Base-by-base conservation (phyloP, 805 yeast genomes). In the Scheffersomyces coipomensis region DNA sequence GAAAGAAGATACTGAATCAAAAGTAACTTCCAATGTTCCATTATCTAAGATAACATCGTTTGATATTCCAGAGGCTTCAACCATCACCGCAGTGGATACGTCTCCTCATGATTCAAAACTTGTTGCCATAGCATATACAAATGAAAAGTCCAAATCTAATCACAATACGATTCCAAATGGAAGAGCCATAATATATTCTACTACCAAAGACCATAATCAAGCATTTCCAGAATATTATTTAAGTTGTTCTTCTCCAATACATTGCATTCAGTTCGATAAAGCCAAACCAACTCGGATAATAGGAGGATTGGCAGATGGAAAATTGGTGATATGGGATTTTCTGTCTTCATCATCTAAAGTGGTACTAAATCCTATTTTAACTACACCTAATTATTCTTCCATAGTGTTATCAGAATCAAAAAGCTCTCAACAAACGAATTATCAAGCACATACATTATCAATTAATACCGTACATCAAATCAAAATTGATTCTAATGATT, bases 251-350 rank as follows among this genome's bases (percentile, higher is more conserved):
- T 60, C 80, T 1, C 52, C 60, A 12, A 62, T 79, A 5, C 43
- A 64, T 1, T 42, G 49, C 5, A 63, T 73, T 8, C 64, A 62
- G 39, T 76, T 78, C 42, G 71, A 75, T 22, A 51, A 51, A 9
- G 44, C 54, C 12, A 58, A 64, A 17, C 54, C 73, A 1, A 60
- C 64, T 35, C 62, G 68, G 36, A 56, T 80, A 1, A 52, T 75
- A 19, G 82, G 72, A 0, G 79, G 83, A 0, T 64, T 78, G 4
- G 50, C 51, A 13, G 73, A 73, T 47, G 85, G 85, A 0, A 66
- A 66, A 35, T 33, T 79, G 1, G 71, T 68, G n/a, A 55, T 75
- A 7, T 79, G 82, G 81, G 76, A 77, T 46, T 44, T 72, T 18
- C 18, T 34, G 64, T 5, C 48, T 46, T 37, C 38, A 59, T 9